These are phyloP conservation scores for Bolboschoenus planiculmis DNA, from an alignment of 176 grass and related monocot species.

Conservation along the genomic window DNA sequence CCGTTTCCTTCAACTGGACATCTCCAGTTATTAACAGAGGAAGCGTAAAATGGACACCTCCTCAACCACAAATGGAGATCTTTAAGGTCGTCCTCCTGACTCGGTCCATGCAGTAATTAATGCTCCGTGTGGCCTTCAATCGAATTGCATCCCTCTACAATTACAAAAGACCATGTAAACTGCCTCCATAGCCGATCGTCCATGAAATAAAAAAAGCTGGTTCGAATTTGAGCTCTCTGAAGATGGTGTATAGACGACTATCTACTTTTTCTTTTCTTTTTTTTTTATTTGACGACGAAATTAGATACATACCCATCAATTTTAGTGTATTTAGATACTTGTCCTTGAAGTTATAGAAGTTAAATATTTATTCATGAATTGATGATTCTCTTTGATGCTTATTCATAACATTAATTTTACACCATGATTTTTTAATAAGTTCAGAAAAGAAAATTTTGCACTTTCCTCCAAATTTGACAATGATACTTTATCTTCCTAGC, in stretches of 20 bases:
- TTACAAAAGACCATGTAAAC: background rate
- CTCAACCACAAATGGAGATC: background rate
- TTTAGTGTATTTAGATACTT: too few relatives aligned
- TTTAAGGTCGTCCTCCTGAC: background rate
- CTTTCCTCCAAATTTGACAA: too few relatives aligned
- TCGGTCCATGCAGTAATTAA: constrained; percentile 1
- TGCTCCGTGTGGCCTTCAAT: background rate
- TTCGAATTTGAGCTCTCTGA: background rate
- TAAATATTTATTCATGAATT: too few relatives aligned
- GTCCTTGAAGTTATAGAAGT: too few relatives aligned
- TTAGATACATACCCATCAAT: too few relatives aligned
- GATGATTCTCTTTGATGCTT: too few relatives aligned
- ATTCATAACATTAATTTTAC: too few relatives aligned
- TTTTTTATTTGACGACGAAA: too few relatives aligned
- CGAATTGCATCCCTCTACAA: background rate
- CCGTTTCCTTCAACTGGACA: background rate
- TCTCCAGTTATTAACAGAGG: background rate
- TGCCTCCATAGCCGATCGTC: background rate
- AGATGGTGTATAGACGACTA: background rate
- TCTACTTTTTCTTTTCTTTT: too few relatives aligned
- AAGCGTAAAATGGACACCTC: background rate
- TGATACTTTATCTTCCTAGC: too few relatives aligned
- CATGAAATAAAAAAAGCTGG: background rate
- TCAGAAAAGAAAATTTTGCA: too few relatives aligned
- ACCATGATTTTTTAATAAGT: too few relatives aligned